Evolutionary conservation across 768 basidiomycete species (phyloP), one percentile per base, ranked within the genome.

Genomic region (Suillus weaverae): DNA sequence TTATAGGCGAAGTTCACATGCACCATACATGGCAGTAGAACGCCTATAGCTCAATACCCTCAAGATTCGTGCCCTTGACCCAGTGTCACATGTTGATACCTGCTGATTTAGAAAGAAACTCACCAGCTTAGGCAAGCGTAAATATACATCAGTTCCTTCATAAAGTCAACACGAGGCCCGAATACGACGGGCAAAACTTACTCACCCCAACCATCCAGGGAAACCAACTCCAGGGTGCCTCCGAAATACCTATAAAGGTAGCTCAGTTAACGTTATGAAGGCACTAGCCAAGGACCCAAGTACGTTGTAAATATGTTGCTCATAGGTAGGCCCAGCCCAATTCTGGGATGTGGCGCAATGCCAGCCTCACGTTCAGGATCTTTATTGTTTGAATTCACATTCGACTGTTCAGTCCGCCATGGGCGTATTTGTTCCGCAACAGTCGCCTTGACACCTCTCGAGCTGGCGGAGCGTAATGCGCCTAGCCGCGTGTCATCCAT

Each of bases 311-410:
- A 94, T 41, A 95, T 94, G 70, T 92, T 90, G 73, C 93, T 92
- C 92, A 95, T 92, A 0, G 93, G 92, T 22, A 95, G 77, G 6
- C 93, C 93, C 53, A 95, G 88, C 3, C 93, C 93, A 63, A 94
- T 90, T 50, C 84, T 81, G 53, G 84, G 84, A 73, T 89, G 89
- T 8, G 79, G 79, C 36, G 81, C 83, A 43, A 83, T 80, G 4
- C 81, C 81, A 11, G 78, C 81, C 44, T 79, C 78, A 32, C 77
- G 76, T 62, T 84, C 83, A 32, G 80, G 79, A 66, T 80, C 77
- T 36, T 76, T 69, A 38, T 66, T 61, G 46, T 67, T 65, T 62
- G 48, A 68, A 44, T 75, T 71, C 38, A 67, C 68, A 68, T 38
- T 70, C 55, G 36, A 73, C 63, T 73, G 68, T 20, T 51, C 62